Evolutionary conservation across 2,329 filamentous ascomycete genomes (phyloP), one percentile per base, ranked within the genome.

Genomic region (Pseudocercospora eumusae): DNA sequence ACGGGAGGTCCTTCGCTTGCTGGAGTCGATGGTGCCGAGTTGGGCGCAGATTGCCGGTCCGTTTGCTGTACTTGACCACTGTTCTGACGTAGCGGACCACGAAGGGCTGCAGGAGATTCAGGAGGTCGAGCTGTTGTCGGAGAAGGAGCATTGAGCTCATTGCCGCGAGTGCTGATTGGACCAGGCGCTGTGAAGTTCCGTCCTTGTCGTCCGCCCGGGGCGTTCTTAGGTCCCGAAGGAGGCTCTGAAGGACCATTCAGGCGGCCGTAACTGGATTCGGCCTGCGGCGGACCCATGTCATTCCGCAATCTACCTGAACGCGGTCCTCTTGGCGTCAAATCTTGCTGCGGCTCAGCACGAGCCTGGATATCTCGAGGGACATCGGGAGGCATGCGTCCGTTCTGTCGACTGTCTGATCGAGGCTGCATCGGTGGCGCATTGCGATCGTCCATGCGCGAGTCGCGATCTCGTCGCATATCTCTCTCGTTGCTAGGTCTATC

Each of bases 211-310:
- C 71, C 72, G 58, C 71, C 64, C n/a, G 70, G 66, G 59, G 74
- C 76, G 62, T 75, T 78, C 61, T 82, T 78, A 56, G 84, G 85
- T 1, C 84, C 85, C 42, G 82, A 83, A 23, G 85, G 84, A 55
- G 77, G 80, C 20, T 86, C 80, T 20, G 74, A 67, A n/a, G 76
- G 75, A 27, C 74, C 74, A 63, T 82, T 83, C 18, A 83, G 71
- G 40, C 81, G 75, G 28, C 80, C 81, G 67, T 81, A 82, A 54
- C 77, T 79, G 10, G 80, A 77, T 59, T 83, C 81, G 57, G 77
- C 75, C 15, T 75, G 73, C 20, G 69, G 68, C 31, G 68, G 68
- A 49, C 64, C 68, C 33, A 73, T 72, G 21, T 81, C 80, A 23
- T 54, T 54, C 56, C 79, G 70, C 11, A 82, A 71, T 55, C 82